phyloP scores from a whole-genome alignment of 257 asterid genomes.

The Solanum ahanhuiri region DNA sequence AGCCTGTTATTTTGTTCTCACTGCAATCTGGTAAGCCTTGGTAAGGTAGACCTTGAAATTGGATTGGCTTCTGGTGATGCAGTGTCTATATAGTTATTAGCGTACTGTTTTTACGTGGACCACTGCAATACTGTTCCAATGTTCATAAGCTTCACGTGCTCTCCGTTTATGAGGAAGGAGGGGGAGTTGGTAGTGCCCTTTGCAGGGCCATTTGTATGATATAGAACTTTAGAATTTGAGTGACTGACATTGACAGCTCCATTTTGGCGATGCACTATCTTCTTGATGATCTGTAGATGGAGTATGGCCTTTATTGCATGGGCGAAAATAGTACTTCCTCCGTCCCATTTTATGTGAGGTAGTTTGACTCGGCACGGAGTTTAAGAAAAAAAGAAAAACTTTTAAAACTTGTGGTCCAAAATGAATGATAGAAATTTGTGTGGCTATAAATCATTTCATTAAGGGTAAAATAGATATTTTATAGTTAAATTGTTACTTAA shows the following conservation, averaged over 20 bases:
- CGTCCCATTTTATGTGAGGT: too few relatives aligned
- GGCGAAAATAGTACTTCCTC: not conserved
- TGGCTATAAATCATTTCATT: too few relatives aligned
- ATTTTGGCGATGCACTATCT: not conserved
- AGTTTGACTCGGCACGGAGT: too few relatives aligned
- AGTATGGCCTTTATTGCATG: not conserved
- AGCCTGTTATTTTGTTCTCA: not conserved
- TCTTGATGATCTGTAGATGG: not conserved
- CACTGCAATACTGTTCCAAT: not conserved
- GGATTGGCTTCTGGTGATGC: not conserved
- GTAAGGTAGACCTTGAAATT: not conserved
- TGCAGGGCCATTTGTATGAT: not conserved
- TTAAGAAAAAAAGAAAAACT: too few relatives aligned
- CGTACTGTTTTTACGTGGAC: not conserved
- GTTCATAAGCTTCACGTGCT: not conserved
- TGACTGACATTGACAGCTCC: not conserved
- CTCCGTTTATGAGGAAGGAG: not conserved
- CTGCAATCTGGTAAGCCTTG: not conserved
- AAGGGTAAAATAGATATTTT: too few relatives aligned
- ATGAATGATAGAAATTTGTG: too few relatives aligned
- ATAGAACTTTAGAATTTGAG: not conserved
- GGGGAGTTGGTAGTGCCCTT: not conserved
- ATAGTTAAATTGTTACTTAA: too few relatives aligned
- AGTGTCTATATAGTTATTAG: not conserved
- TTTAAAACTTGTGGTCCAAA: too few relatives aligned